A percentile compares a stretch with the other conserved stretches of the same genome.
phyloP scores from a whole-genome alignment of 352 stramenopile genomes.

The Phytophthora pini region DNA sequence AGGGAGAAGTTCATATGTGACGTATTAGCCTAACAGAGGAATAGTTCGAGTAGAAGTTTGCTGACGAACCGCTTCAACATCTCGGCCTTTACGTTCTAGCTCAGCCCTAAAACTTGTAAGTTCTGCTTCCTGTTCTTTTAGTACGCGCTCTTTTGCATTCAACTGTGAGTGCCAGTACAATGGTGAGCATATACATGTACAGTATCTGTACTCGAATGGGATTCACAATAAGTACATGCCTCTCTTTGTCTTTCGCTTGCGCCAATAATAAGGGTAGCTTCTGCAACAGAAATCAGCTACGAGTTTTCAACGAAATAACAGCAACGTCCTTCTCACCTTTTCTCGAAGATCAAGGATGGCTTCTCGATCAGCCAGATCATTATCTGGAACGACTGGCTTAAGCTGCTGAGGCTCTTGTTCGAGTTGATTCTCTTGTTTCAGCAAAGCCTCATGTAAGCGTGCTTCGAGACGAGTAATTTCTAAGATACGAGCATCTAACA shows the following conservation, averaged over 20 bases:
- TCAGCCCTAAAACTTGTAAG: constrained; percentile 29
- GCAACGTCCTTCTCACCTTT: constrained; percentile 25
- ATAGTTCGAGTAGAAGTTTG: neutral
- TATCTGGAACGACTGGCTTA: constrained; percentile 1
- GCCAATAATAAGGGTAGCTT: constrained; percentile 23
- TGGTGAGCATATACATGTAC: neutral
- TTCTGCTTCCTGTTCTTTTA: constrained; percentile 49
- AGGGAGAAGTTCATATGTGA: neutral
- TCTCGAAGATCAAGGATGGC: constrained; percentile 33
- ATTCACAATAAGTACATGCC: constrained; percentile 32
- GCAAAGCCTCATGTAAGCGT: constrained; percentile 52
- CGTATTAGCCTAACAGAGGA: neutral
- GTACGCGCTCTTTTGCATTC: constrained; percentile 48
- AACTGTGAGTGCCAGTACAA: constrained; percentile 23
- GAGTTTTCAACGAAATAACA: neutral
- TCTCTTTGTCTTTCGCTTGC: constrained; percentile 34
- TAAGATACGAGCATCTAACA: constrained; percentile 45
- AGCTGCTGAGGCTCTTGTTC: constrained; percentile 5
- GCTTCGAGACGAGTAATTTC: constrained; percentile 52
- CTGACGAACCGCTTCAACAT: constrained; percentile 4
- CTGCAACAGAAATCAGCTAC: constrained; percentile 17
- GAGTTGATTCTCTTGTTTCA: constrained; percentile 11
- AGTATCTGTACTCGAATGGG: neutral
- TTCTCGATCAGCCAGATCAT: constrained; percentile 30
- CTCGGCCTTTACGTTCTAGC: constrained; percentile 21